These are phyloP conservation scores for Tulasnella calospora DNA, from an alignment of 768 basidiomycete genomes.

Conservation along the genomic window DNA sequence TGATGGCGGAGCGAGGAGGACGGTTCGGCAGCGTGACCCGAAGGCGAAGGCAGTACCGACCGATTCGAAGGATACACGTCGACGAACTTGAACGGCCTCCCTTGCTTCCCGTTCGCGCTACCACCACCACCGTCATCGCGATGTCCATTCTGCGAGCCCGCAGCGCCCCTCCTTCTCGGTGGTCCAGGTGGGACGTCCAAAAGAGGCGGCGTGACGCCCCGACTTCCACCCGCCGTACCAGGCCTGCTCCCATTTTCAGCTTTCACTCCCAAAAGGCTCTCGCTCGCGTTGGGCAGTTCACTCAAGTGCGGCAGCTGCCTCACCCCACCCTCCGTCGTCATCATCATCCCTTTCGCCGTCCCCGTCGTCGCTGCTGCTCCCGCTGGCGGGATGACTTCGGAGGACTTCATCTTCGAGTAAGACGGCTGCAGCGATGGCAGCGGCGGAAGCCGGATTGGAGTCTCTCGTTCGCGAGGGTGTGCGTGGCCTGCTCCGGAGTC, in stretches of 20 bases:
- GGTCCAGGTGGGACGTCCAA: background rate
- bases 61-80: background rate
- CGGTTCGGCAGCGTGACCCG: background rate
- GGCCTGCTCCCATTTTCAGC: background rate
- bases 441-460: constrained; percentile 11
- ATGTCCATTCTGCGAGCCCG: background rate
- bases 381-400: background rate
- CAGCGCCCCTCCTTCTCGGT: background rate
- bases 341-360: background rate
- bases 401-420: constrained; percentile 15
- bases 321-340: background rate
- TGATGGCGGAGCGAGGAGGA: background rate
- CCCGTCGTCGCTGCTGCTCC: background rate
- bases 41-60: background rate
- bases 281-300: constrained; percentile 5
- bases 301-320: constrained; percentile 15
- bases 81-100: constrained; percentile 1
- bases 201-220: background rate
- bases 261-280: background rate
- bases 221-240: background rate
- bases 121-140: background rate
- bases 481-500: background rate
- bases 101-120: background rate
- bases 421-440: constrained; percentile 13
- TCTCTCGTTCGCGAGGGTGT: constrained; percentile 4